Evolutionary conservation across 2,329 filamentous ascomycete species (phyloP).

Genomic region (Ophiocordyceps australis): DNA sequence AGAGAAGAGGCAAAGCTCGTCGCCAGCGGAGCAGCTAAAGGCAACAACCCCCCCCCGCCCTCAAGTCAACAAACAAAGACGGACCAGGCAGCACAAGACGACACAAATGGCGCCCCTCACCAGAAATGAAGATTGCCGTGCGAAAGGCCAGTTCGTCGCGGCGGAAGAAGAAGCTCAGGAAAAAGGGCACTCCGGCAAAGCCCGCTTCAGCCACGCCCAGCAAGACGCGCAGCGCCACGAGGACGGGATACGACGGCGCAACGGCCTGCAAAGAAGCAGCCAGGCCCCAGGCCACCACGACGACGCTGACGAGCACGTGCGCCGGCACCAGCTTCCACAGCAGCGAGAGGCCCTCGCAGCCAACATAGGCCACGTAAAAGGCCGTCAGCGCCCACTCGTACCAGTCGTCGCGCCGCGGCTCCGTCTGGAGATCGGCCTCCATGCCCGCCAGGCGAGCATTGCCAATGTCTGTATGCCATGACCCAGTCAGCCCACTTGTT

Average conservation of each 20-base stretch:
- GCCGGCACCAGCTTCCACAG: slow-evolving; percentile 42
- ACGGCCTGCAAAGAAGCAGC: slow-evolving; percentile 56
- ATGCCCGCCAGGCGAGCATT: slow-evolving; percentile 47
- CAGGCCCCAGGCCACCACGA: slow-evolving; percentile 66
- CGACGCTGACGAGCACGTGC: slow-evolving; percentile 36
- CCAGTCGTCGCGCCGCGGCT: slow-evolving; percentile 23
- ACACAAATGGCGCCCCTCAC: slow-evolving; percentile 12
- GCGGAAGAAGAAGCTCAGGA: slow-evolving; percentile 46
- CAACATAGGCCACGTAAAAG: slow-evolving; percentile 46
- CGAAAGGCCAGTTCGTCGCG: slow-evolving; percentile 63
- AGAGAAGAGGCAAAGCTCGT: slow-evolving; percentile 63
- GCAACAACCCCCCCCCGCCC: no score
- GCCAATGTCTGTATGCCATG: slow-evolving; percentile 30
- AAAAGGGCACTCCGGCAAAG: slow-evolving; percentile 45
- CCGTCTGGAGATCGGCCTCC: slow-evolving; percentile 38
- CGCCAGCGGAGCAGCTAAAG: slow-evolving; percentile 58
- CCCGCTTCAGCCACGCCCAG: slow-evolving; percentile 48
- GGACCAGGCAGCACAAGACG: not conserved
- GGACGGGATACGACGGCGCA: slow-evolving; percentile 42
- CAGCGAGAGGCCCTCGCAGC: slow-evolving; percentile 46
- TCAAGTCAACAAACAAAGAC: no score
- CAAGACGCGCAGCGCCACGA: slow-evolving; percentile 34
- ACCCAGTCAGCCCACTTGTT: no score
- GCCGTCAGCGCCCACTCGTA: slow-evolving; percentile 43
- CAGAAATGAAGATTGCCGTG: slow-evolving; percentile 74